Evolutionary conservation across 2,329 filamentous ascomycete genomes (phyloP).

Genomic region (Penicillium sp.): DNA sequence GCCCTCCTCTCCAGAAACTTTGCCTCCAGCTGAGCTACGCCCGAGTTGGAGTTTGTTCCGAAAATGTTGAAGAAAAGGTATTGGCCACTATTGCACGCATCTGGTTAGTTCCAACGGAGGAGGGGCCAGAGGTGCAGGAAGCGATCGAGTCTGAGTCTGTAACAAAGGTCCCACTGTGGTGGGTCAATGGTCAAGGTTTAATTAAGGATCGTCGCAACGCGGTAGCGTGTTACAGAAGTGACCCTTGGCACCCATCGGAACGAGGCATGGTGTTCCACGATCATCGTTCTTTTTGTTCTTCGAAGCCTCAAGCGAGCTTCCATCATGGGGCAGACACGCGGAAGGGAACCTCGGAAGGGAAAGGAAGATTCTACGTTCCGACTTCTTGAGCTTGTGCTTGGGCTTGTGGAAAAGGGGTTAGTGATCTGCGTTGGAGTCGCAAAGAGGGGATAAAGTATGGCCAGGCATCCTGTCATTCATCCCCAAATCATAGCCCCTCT

Average conservation of each 20-base stretch:
- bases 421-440: constrained; percentile 16
- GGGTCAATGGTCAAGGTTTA: constrained; percentile 37
- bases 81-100: background rate
- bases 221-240: constrained; percentile 35
- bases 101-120: background rate
- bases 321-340: constrained; percentile 9
- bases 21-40: constrained; percentile 16
- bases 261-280: constrained; percentile 21
- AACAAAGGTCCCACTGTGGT: constrained; percentile 21
- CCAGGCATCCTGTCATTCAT: constrained; percentile 1
- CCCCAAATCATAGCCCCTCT: background rate
- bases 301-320: constrained; percentile 27
- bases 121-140: constrained; percentile 8
- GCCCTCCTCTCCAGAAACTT: background rate
- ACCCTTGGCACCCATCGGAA: constrained; percentile 32
- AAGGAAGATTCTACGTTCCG: constrained; percentile 21
- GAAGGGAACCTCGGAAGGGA: constrained; percentile 8
- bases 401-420: background rate
- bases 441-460: constrained; percentile 2
- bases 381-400: background rate
- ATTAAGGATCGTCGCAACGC: constrained; percentile 43
- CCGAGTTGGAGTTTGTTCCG: constrained; percentile 20
- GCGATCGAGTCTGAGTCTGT: constrained; percentile 27
- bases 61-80: constrained; percentile 7
- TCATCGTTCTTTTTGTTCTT: constrained; percentile 23